Evolutionary conservation across 1,284 basidiomycete species (phyloP).

Genomic region (Lignosus rhinocerotis): DNA sequence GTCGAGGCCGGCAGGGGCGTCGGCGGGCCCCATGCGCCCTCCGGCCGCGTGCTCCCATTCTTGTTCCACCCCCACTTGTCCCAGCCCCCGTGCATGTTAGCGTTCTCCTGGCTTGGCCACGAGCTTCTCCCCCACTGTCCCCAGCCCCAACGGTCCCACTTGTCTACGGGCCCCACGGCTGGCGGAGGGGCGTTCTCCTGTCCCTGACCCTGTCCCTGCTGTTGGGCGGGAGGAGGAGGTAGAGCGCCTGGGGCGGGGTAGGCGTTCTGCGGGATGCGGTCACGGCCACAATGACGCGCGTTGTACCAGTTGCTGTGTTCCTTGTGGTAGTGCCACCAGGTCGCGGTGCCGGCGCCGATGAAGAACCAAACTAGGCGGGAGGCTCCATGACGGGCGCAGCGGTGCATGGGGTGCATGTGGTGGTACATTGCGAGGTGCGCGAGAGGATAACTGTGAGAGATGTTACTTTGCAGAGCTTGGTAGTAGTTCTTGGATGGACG

Average conservation of each 20-base stretch:
- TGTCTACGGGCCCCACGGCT: slow-evolving; percentile 25
- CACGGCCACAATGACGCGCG: slow-evolving; percentile 27
- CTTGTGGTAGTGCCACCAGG: slow-evolving; percentile 42
- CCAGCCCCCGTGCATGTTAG: background rate
- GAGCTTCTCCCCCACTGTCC: slow-evolving; percentile 7
- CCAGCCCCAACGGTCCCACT: slow-evolving; percentile 23
- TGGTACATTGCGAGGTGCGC: slow-evolving; percentile 32
- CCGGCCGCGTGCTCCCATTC: slow-evolving; percentile 5
- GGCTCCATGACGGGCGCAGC: slow-evolving; percentile 37
- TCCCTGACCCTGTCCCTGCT: background rate
- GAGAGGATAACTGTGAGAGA: background rate
- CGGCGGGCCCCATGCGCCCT: slow-evolving; percentile 32
- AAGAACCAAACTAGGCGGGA: slow-evolving; percentile 68
- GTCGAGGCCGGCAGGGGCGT: slow-evolving; percentile 14
- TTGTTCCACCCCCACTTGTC: slow-evolving; percentile 13
- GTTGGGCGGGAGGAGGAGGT: background rate
- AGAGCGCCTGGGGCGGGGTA: slow-evolving; percentile 26
- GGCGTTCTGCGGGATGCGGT: slow-evolving; percentile 33
- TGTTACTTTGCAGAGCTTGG: background rate
- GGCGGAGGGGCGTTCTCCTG: background rate
- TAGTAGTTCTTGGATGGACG: background rate
- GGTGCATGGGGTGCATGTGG: slow-evolving; percentile 34
- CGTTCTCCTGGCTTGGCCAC: slow-evolving; percentile 1
- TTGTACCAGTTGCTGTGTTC: slow-evolving; percentile 19
- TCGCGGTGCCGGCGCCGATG: slow-evolving; percentile 55